Evolutionary conservation across 164 flowering plant genomes (phyloP), one percentile per base, ranked within the genome.

Genomic region (Sedum album): DNA sequence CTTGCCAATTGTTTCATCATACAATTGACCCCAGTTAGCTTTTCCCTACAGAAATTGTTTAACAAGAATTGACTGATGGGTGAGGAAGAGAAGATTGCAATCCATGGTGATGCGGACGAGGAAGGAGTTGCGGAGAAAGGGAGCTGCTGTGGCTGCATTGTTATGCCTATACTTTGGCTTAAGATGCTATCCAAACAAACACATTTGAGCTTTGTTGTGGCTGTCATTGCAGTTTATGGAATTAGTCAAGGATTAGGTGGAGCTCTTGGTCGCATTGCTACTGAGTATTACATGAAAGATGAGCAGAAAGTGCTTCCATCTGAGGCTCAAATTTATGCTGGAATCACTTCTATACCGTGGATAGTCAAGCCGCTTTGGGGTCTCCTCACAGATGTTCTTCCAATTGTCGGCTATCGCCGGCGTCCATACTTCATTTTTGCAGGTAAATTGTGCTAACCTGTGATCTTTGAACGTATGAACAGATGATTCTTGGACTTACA

Each of bases 281-380:
- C 87, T 0, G 82, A 88, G 70, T 91, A 89, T 76, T 91, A 91
- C 73, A 83, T 89, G 96, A 89, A 91, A 71, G 97, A 91, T 84
- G 91, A 85, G 71, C 97, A 89, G 79, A 88, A 82, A 70, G 90
- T 91, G 41, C 94, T 85, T 76, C 98, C 98, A 23, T 91, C 97
- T 73, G 91, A 85, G 71, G 79, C 97, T 23, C 98, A 93, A 77
- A 65, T 89, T 70, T 89, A 85, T 72, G 46, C 71, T 55, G 98
- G 94, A 41, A 79, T 93, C 0, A 86, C 82, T 70, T 73, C 67
- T 0, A 83, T 91, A 77, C 98, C 98, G 51, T 93, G 95, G 97
- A 81, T 87, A 69, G 81, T 93, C 28, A 93, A 93, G 82, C 98
- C 98, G 70, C 75, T 93, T 28, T 93, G 96, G 94, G 98, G 98